A percentile compares a stretch with the other conserved stretches of the same genome.
These are phyloP conservation scores for Gliomastix tumulicola DNA, from an alignment of 2,329 filamentous ascomycete genomes.

Conservation along the genomic window DNA sequence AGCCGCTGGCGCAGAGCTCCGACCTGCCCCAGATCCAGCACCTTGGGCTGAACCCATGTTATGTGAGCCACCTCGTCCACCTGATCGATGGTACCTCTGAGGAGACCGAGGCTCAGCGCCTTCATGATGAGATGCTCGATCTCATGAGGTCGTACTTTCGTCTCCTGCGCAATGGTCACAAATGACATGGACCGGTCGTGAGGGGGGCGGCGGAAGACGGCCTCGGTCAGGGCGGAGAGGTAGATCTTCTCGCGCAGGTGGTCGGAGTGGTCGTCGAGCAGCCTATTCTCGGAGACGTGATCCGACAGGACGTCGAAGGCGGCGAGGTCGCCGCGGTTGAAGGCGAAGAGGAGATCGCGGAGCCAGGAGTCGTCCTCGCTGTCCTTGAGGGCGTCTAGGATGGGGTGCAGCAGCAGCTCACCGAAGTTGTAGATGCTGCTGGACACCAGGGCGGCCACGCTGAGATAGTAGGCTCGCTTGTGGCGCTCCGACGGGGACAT, in stretches of 20 bases:
- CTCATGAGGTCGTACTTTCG: slow-evolving; percentile 82
- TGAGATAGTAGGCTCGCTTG: slow-evolving; percentile 83
- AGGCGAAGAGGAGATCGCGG: slow-evolving; percentile 91
- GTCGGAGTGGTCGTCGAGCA: slow-evolving; percentile 71
- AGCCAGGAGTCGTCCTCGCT: slow-evolving; percentile 78
- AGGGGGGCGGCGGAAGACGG: slow-evolving; percentile 90
- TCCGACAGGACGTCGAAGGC: slow-evolving; percentile 79
- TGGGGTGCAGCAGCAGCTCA: slow-evolving; percentile 94
- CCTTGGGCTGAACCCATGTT: slow-evolving; percentile 98
- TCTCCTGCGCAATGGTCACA: slow-evolving; percentile 79
- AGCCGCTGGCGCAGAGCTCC: slow-evolving; percentile 82
- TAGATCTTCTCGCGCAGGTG: slow-evolving; percentile 98
- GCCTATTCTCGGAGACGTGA: slow-evolving; percentile 71
- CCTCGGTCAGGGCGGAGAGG: slow-evolving; percentile 89
- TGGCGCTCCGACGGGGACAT: slow-evolving; percentile 70
- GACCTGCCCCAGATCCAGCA: slow-evolving; percentile 92
- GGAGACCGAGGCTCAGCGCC: slow-evolving; percentile 84
- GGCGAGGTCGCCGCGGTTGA: slow-evolving; percentile 88
- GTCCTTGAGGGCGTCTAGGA: slow-evolving; percentile 71
- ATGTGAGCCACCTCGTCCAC: slow-evolving; percentile 91
- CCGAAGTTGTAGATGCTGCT: slow-evolving; percentile 99
- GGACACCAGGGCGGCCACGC: slow-evolving; percentile 85
- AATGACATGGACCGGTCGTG: slow-evolving; percentile 96
- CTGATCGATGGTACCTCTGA: slow-evolving; percentile 92
- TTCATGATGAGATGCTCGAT: slow-evolving; percentile 99